Evolutionary conservation across 2,329 filamentous ascomycete species (phyloP), one percentile per base, ranked within the genome.

Genomic region (Pseudogymnoascus sp.): DNA sequence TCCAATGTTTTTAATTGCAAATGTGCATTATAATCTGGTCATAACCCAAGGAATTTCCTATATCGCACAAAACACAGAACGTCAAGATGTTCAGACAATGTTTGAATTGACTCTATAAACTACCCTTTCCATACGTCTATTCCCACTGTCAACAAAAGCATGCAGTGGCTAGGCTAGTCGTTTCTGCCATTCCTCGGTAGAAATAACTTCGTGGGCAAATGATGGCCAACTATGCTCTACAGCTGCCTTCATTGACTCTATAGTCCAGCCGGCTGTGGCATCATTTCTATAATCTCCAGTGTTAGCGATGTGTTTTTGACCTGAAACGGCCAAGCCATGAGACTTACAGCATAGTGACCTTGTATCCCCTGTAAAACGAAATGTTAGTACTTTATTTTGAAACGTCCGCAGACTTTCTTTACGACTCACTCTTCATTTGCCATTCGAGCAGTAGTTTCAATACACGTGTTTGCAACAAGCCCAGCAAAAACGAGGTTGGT

Each of bases 391-490:
- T 59, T 15, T 58, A 12, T 15, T 25, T 25, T 36, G 9, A 17
- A 29, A 62, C 21, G 9, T 31, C 31, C 15, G 17, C 2, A 4
- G 8, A n/a, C 27, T 38, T 29, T 4, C 10, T 31, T 10, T 27
- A 61, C 10, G 39, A 68, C 68, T 65, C 33, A 70, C 71, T 73
- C 41, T 58, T 74, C 72, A 65, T 68, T 68, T 15, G 72, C 73
- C 67, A 71, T 70, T 62, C 73, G 64, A 10, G 72, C 71, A n/a
- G 72, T 74, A n/a, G 69, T 65, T 61, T 75, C 73, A 42, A 75
- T 36, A 58, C 73, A 74, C 4, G 70, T 70, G 60, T 74, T 75
- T 6, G 71, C 65, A 1, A 67, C 69, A 62, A 74, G 65, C 0
- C 73, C 72, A 1, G 66, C 72, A 35, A 74, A 63, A 8, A 74